A percentile compares a stretch with the other conserved stretches of the same genome.
Conservation (phyloP, 768 basidiomycete genomes). For the Phaffia tasmanica region DNA sequence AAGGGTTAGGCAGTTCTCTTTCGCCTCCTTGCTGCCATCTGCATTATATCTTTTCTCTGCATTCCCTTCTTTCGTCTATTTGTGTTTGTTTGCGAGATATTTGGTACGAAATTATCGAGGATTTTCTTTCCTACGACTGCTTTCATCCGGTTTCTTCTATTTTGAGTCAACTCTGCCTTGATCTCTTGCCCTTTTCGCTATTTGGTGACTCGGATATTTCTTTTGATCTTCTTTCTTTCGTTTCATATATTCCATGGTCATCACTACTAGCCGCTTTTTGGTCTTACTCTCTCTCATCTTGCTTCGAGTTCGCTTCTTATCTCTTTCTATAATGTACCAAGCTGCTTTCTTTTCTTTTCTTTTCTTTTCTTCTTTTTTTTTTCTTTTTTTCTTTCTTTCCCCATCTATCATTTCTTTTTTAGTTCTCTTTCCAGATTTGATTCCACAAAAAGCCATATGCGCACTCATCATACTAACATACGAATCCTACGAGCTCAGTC, state of each 20-base stretch:
- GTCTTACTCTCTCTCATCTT: constrained; percentile 9
- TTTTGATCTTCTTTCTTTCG: neutral
- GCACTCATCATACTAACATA: too few species aligned
- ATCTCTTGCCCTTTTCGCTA: neutral
- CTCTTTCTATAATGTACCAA: constrained; percentile 7
- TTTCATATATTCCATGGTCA: too few species aligned
- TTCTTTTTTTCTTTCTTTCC: neutral
- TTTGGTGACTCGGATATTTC: neutral
- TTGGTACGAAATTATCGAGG: neutral
- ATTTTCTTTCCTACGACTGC: neutral
- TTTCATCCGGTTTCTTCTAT: neutral
- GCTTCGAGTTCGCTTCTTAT: constrained; percentile 5
- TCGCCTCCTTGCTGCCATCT: neutral
- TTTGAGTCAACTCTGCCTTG: neutral
- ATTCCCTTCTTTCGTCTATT: neutral
- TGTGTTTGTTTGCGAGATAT: neutral
- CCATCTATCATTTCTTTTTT: constrained; percentile 23
- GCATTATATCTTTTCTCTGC: neutral
- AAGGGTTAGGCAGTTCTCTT: constrained; percentile 8
- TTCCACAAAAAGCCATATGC: neutral
- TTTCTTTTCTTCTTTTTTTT: constrained; percentile 3
- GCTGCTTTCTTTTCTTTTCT: constrained; percentile 13
- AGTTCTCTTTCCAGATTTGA: constrained; percentile 13
- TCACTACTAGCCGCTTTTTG: constrained; percentile 7
- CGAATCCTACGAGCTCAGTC: too few species aligned